A percentile compares a stretch with the other conserved stretches of the same genome.
phyloP scores from a whole-genome alignment of 2,329 filamentous ascomycete species.

The Penicillium sumatraense region DNA sequence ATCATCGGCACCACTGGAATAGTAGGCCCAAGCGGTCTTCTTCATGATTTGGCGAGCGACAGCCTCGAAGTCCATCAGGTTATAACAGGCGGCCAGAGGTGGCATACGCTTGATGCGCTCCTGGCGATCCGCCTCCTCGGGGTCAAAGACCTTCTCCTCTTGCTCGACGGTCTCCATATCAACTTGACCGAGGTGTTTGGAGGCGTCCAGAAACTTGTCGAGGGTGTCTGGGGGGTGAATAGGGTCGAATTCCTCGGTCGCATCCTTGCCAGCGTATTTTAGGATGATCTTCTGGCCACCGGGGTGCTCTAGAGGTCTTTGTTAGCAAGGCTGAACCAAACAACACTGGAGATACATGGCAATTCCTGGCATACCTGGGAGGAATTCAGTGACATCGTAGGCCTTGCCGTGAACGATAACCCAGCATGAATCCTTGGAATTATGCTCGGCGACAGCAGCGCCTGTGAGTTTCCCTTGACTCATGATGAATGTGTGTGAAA shows the following conservation, averaged over 20 bases:
- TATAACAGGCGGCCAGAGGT: conserved; percentile 84
- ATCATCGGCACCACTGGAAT: conserved; percentile 89
- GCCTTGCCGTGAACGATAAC: conserved; percentile 86
- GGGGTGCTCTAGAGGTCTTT: conserved; percentile 69
- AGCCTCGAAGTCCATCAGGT: conserved; percentile 92
- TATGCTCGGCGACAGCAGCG: conserved; percentile 72
- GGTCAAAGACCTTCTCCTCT: conserved; percentile 68
- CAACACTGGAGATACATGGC: not conserved
- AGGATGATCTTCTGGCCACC: conserved; percentile 92
- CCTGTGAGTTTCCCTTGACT: conserved; percentile 52
- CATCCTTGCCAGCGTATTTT: conserved; percentile 95
- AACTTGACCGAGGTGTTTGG: conserved; percentile 86
- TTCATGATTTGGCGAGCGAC: conserved; percentile 92
- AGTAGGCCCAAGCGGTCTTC: conserved; percentile 96
- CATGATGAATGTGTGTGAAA: conserved; percentile 19
- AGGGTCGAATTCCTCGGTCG: conserved; percentile 87
- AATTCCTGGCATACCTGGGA: conserved; percentile 68
- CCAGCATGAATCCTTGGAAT: conserved; percentile 84
- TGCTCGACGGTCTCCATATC: conserved; percentile 79
- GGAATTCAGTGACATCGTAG: conserved; percentile 87
- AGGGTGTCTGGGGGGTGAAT: conserved; percentile 89
- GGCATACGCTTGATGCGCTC: conserved; percentile 78
- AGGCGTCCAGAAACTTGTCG: conserved; percentile 76
- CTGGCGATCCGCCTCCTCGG: conserved; percentile 74
- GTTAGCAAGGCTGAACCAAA: not conserved